phyloP scores from a whole-genome alignment of 2,329 filamentous ascomycete species.

The Neopestalotiopsis clavispora region DNA sequence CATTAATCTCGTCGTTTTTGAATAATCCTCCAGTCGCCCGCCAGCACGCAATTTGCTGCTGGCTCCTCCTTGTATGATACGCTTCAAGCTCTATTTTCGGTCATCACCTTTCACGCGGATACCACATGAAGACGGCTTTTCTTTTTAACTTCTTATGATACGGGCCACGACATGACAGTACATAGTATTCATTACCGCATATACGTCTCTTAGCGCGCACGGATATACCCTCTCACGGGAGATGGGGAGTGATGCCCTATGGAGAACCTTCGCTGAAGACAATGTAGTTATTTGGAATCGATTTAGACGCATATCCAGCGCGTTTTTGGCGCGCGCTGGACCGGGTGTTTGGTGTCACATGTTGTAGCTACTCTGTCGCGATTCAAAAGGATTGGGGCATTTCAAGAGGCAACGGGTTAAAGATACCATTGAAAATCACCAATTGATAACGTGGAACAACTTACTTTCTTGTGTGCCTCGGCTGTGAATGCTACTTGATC shows the following conservation, averaged over 20 bases:
- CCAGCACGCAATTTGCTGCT: background rate
- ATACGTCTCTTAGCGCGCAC: conserved; percentile 3
- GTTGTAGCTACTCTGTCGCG: background rate
- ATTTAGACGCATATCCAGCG: background rate
- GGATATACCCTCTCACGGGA: background rate
- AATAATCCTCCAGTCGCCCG: background rate
- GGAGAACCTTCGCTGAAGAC: background rate
- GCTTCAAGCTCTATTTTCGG: background rate
- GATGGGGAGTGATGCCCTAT: background rate
- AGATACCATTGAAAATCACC: background rate
- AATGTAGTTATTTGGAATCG: background rate
- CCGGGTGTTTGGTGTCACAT: background rate
- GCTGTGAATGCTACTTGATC: background rate
- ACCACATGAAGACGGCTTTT: background rate
- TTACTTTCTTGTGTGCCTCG: background rate
- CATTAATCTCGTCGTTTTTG: background rate
- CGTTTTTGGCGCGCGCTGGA: background rate
- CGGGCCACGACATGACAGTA: conserved; percentile 7
- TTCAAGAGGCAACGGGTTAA: background rate
- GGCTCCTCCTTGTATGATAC: background rate
- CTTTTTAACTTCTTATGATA: conserved; percentile 1
- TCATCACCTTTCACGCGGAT: background rate
- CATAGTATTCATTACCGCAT: conserved; percentile 7
- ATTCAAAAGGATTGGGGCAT: background rate
- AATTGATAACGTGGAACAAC: background rate